Conservation (phyloP, 805 yeast species). For the Nakazawaea laoshanensis region DNA sequence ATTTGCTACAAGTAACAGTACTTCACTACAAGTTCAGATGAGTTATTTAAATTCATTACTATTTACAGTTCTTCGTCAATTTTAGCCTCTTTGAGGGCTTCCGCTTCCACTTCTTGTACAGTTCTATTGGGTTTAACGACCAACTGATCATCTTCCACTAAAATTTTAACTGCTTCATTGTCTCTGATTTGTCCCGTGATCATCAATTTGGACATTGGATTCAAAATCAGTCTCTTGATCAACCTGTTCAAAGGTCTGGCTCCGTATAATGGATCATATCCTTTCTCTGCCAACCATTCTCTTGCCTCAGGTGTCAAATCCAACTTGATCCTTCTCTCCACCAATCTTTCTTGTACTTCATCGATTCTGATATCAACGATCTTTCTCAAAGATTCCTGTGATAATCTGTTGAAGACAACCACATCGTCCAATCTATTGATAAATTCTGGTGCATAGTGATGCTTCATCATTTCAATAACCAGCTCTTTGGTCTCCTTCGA, state of each 20-base stretch:
- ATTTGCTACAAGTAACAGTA: no score
- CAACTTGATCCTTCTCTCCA: conserved; percentile 65
- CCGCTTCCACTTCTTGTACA: conserved; percentile 7
- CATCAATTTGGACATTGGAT: conserved; percentile 77
- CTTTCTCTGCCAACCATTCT: conserved; percentile 71
- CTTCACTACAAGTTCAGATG: no score
- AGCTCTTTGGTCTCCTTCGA: conserved; percentile 40
- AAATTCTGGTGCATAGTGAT: conserved; percentile 87
- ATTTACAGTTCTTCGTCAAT: no score
- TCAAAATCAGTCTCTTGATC: conserved; percentile 74
- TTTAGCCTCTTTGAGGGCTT: no score
- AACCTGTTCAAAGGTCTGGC: conserved; percentile 94
- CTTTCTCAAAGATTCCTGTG: conserved; percentile 62
- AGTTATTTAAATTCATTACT: no score
- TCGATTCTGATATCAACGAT: conserved; percentile 80
- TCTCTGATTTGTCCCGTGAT: conserved; percentile 69
- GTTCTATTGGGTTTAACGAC: conserved; percentile 9
- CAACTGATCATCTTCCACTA: conserved; percentile 27
- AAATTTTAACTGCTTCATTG: conserved; percentile 46
- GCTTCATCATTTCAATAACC: conserved; percentile 63
- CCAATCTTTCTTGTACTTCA: conserved; percentile 74
- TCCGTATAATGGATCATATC: conserved; percentile 89
- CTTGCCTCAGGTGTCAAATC: conserved; percentile 53
- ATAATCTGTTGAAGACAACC: conserved; percentile 85
- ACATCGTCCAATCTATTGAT: conserved; percentile 90